A percentile compares a stretch with the other conserved stretches of the same genome.
phyloP scores from a whole-genome alignment of 768 basidiomycete species.

The Hirschioporus abietinus region DNA sequence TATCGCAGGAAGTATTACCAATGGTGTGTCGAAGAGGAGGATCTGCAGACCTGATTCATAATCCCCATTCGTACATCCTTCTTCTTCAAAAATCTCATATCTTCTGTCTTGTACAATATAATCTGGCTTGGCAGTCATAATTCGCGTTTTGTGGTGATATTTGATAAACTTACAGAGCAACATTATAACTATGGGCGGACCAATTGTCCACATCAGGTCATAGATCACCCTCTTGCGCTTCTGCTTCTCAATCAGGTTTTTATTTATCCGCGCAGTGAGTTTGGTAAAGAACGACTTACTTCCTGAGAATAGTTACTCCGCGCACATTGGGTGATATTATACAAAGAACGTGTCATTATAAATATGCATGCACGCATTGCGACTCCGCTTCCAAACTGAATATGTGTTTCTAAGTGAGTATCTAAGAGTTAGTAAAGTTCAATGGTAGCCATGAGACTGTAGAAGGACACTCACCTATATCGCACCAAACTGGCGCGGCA shows the following conservation, averaged over 20 bases:
- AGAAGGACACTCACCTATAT: neutral
- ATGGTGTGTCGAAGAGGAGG: neutral
- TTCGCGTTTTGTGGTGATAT: too few relatives aligned
- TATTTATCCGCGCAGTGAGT: too few relatives aligned
- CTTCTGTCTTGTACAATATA: neutral
- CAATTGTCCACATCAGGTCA: neutral
- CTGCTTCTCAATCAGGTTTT: too few relatives aligned
- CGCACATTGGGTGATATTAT: neutral
- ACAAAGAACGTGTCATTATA: neutral
- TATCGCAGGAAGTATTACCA: neutral
- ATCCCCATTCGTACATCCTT: neutral
- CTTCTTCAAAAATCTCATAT: neutral
- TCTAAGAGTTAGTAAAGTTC: too few relatives aligned
- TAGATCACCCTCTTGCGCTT: neutral
- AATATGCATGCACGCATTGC: neutral
- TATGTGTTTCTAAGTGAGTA: neutral
- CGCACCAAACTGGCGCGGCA: neutral
- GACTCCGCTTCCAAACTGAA: neutral
- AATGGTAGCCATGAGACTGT: too few relatives aligned
- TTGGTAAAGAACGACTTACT: neutral
- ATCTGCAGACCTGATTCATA: neutral
- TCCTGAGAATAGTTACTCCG: neutral
- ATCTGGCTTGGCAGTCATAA: neutral
- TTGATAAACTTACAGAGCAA: neutral
- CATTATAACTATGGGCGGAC: neutral